Base-by-base conservation (phyloP, 805 yeast species). In the Pichia deserticola region DNA sequence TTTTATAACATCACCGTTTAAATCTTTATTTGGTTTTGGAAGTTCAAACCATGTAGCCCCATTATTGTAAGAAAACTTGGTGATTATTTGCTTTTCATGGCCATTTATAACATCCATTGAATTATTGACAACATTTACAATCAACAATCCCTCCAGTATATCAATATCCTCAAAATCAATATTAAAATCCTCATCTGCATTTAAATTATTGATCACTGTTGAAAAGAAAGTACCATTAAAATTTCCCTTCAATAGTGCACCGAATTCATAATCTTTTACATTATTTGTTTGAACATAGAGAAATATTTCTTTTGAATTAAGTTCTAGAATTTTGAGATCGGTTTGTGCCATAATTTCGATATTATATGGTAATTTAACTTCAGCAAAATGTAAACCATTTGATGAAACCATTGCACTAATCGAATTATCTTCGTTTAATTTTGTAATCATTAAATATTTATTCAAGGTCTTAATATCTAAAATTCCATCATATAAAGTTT, bases 171-270 rank as follows among this genome's bases (percentile, higher is more conserved):
- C 98, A 65, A 83, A 92, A 67, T 92, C 99, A 48, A 88, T 96
- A 67, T 66, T 89, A 0, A 97, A 98, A 4, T 55, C 58, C 5
- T 53, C 51, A 56, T 89, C 79, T 57, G 97, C 74, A 65, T 90
- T 93, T 15, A 89, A 97, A 49, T 78, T 68, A 10, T 75, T 77
- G 51, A 84, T 72, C 3, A 89, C 70, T 37, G 81, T 68, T 3
- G 85, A 88, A 62, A 86, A 90, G 5, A 85, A 79, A 0, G 97
- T 89, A 53, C 99, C 99, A 58, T 89, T 88, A 20, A 86, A 87
- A 66, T 92, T 90, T 2, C 96, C 88, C 60, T 92, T 90, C 61
- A 93, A 71, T 25, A 92, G 67, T 0, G 88, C 73, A n/a, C 99
- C 99, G 63, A 63, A 82, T 59, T 88, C 93, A 8, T 67, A 59